Percentiles rank a stretch among this genome's conserved stretches.
Conservation (phyloP, 148 eudicot genomes). For the Selenicereus undatus region DNA sequence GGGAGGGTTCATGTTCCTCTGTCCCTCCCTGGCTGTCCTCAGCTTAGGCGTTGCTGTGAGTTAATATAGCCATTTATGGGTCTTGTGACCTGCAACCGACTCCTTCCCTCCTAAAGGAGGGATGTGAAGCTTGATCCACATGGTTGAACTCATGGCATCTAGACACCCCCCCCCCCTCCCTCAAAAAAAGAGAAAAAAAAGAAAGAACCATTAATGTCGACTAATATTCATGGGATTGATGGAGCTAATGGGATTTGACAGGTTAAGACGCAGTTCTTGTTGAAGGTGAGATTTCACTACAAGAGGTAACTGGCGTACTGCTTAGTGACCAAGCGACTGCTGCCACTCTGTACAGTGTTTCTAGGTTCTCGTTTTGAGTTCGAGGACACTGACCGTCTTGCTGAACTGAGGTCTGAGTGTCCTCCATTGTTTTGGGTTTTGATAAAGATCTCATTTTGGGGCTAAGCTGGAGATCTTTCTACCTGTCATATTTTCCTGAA, state of each 20-base stretch:
- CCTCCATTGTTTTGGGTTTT: conserved; percentile 6
- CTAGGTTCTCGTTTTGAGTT: conserved; percentile 9
- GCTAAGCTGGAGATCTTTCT: conserved; percentile 38
- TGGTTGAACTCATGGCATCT: too few species aligned
- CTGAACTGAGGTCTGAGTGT: neutral
- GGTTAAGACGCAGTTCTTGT: conserved; percentile 96
- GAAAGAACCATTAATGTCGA: neutral
- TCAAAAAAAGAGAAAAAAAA: too few species aligned
- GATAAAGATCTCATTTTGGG: conserved; percentile 69
- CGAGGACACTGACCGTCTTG: neutral
- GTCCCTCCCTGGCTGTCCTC: too few species aligned
- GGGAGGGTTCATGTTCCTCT: too few species aligned
- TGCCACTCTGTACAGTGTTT: conserved; percentile 11
- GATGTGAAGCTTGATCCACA: too few species aligned
- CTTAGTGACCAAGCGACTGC: neutral
- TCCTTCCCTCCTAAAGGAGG: too few species aligned
- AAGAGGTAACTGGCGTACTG: conserved; percentile 45
- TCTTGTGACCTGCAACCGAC: too few species aligned
- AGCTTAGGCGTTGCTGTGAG: too few species aligned
- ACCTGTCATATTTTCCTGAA: conserved; percentile 10
- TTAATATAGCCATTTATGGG: too few species aligned
- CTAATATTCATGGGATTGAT: neutral
- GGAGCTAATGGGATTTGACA: conserved; percentile 20
- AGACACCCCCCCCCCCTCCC: too few species aligned
- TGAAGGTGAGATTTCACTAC: conserved; percentile 86